A percentile compares a stretch with the other conserved stretches of the same genome.
phyloP scores from a whole-genome alignment of 2,329 filamentous ascomycete genomes.

The Knoxdaviesia proteae region DNA sequence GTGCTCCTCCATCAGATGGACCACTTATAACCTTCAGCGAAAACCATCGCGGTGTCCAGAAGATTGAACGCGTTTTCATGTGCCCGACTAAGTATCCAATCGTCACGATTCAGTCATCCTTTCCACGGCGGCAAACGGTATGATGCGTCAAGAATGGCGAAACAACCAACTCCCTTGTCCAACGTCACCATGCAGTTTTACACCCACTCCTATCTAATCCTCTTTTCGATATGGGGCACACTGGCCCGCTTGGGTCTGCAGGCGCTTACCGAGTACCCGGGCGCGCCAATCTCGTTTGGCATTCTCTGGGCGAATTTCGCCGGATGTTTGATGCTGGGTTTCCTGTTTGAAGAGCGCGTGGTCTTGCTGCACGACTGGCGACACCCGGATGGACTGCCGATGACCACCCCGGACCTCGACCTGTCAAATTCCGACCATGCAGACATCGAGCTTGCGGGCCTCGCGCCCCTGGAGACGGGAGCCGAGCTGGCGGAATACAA shows the following conservation, averaged over 20 bases:
- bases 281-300: slow-evolving; percentile 51
- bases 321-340: slow-evolving; percentile 69
- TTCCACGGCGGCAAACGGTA: no score
- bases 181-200: slow-evolving; percentile 26
- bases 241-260: slow-evolving; percentile 65
- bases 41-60: no score
- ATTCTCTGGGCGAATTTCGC: slow-evolving; percentile 76
- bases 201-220: slow-evolving; percentile 59
- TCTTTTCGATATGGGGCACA: slow-evolving; percentile 73
- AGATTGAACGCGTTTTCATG: no score
- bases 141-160: background rate
- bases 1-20: no score
- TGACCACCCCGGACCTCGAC: no score
- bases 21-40: no score
- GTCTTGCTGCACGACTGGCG: slow-evolving; percentile 46
- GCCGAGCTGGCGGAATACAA: slow-evolving; percentile 14
- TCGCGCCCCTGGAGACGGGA: background rate
- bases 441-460: background rate
- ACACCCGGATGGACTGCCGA: no score
- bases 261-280: slow-evolving; percentile 59
- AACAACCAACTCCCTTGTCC: background rate
- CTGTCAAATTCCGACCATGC: background rate
- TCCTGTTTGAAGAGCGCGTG: slow-evolving; percentile 57
- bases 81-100: no score
- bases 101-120: no score